A percentile compares a stretch with the other conserved stretches of the same genome.
Evolutionary conservation across 805 yeast genomes (phyloP).

Genomic region (Scheffersomyces lignosus): DNA sequence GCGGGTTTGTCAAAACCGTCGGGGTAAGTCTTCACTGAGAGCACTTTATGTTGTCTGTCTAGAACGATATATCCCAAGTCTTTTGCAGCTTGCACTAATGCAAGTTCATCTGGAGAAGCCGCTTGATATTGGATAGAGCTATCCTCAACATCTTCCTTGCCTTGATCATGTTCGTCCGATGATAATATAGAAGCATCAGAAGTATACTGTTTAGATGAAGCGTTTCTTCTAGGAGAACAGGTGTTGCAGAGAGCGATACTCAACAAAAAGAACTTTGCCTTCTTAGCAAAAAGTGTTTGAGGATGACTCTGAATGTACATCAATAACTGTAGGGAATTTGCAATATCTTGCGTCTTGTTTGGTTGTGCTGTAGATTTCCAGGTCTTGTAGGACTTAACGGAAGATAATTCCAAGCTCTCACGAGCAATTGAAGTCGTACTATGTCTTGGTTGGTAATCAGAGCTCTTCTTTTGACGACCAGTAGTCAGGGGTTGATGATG

Average conservation of each 20-base stretch:
- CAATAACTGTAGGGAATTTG: slow-evolving; percentile 62
- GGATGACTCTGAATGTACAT: slow-evolving; percentile 73
- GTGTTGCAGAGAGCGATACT: slow-evolving; percentile 87
- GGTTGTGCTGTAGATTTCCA: slow-evolving; percentile 57
- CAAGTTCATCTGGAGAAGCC: slow-evolving; percentile 95
- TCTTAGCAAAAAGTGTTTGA: slow-evolving; percentile 61
- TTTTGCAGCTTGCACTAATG: slow-evolving; percentile 90
- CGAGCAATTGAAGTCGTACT: slow-evolving; percentile 36
- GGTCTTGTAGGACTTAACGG: slow-evolving; percentile 22
- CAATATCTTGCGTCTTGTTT: slow-evolving; percentile 37
- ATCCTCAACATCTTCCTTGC: slow-evolving; percentile 8
- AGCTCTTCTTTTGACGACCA: slow-evolving; percentile 3
- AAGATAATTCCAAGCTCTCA: slow-evolving; percentile 29
- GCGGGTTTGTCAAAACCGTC: slow-evolving; percentile 71
- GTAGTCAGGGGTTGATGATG: background rate
- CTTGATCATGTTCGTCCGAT: slow-evolving; percentile 10
- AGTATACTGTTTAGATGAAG: slow-evolving; percentile 8
- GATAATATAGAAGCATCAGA: slow-evolving; percentile 2
- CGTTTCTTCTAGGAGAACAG: slow-evolving; percentile 67
- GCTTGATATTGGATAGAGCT: slow-evolving; percentile 73
- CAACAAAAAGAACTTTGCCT: slow-evolving; percentile 76
- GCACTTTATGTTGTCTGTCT: slow-evolving; percentile 58
- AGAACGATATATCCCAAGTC: slow-evolving; percentile 89
- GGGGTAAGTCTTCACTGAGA: slow-evolving; percentile 79
- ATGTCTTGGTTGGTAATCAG: slow-evolving; percentile 14